Percentiles rank a stretch among this genome's conserved stretches.
phyloP scores from a whole-genome alignment of 2,329 filamentous ascomycete species.

The Paraphoma sp. region DNA sequence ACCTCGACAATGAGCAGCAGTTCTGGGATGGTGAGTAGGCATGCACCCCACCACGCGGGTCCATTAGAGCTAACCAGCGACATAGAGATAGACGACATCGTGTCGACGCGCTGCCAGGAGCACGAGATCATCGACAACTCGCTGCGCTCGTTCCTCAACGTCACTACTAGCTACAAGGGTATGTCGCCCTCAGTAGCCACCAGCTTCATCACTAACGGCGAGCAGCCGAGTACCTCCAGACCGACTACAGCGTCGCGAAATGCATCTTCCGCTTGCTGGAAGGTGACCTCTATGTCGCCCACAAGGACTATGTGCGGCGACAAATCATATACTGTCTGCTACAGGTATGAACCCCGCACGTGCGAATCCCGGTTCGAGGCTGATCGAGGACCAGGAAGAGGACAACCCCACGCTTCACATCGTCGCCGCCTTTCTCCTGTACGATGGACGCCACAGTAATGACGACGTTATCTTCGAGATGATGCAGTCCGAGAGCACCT shows the following conservation, averaged over 20 bases:
- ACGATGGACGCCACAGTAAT: constrained; percentile 82
- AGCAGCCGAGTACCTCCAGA: constrained; percentile 72
- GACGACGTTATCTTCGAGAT: constrained; percentile 78
- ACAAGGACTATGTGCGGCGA: constrained; percentile 85
- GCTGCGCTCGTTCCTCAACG: constrained; percentile 80
- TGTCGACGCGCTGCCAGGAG: constrained; percentile 64
- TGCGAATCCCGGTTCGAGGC: constrained; percentile 2
- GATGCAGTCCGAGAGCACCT: constrained; percentile 87
- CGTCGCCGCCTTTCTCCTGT: constrained; percentile 82
- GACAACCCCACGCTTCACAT: constrained; percentile 80
- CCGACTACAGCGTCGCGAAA: constrained; percentile 78
- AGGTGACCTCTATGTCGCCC: constrained; percentile 74
- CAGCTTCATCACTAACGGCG: constrained; percentile 26
- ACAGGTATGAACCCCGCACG: constrained; percentile 54
- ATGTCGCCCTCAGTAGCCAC: constrained; percentile 15
- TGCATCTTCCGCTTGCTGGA: constrained; percentile 82
- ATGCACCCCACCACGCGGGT: constrained; percentile 26
- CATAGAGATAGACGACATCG: constrained; percentile 71
- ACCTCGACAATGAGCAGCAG: constrained; percentile 79
- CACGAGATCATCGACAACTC: constrained; percentile 81
- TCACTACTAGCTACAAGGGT: constrained; percentile 77
- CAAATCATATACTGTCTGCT: constrained; percentile 93
- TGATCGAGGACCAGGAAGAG: constrained; percentile 72
- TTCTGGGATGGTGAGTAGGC: constrained; percentile 80
- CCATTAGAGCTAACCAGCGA: constrained; percentile 26